These are phyloP conservation scores for Calonectria pseudoreteaudii DNA, from an alignment of 2,329 filamentous ascomycete genomes.

Conservation along the genomic window DNA sequence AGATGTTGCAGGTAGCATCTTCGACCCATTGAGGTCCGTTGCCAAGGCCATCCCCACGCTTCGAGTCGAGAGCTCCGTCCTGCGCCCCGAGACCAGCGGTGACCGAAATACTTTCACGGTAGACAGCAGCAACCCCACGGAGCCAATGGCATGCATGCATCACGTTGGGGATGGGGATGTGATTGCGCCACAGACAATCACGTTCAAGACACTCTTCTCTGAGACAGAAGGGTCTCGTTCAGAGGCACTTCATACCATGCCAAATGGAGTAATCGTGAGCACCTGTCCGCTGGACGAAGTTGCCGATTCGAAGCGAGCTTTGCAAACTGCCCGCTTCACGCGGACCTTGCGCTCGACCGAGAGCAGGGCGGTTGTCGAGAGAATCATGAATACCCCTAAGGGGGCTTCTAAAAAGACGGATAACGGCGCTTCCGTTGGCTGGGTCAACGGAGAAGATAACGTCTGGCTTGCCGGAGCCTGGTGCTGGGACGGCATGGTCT, in stretches of 20 bases:
- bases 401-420: conserved; percentile 18
- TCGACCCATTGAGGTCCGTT: conserved; percentile 52
- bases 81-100: conserved; percentile 30
- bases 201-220: conserved; percentile 50
- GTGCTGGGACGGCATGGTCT: conserved; percentile 75
- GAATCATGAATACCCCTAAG: conserved; percentile 51
- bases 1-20: conserved; percentile 62
- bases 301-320: conserved; percentile 51
- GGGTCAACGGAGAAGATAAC: conserved; percentile 65
- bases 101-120: conserved; percentile 15
- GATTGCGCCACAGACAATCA: conserved; percentile 47
- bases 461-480: conserved; percentile 69
- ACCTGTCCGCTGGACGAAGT: conserved; percentile 58
- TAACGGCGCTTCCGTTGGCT: conserved; percentile 37
- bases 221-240: conserved; percentile 48
- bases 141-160: conserved; percentile 41
- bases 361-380: conserved; percentile 60
- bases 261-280: conserved; percentile 63
- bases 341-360: conserved; percentile 62
- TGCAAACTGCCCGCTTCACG: conserved; percentile 62
- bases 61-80: conserved; percentile 61
- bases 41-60: conserved; percentile 60
- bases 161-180: conserved; percentile 35
- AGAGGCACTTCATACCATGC: conserved; percentile 65
- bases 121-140: conserved; percentile 8